Conservation (phyloP, 2,329 filamentous ascomycete species). For the Fusarium sp. region DNA sequence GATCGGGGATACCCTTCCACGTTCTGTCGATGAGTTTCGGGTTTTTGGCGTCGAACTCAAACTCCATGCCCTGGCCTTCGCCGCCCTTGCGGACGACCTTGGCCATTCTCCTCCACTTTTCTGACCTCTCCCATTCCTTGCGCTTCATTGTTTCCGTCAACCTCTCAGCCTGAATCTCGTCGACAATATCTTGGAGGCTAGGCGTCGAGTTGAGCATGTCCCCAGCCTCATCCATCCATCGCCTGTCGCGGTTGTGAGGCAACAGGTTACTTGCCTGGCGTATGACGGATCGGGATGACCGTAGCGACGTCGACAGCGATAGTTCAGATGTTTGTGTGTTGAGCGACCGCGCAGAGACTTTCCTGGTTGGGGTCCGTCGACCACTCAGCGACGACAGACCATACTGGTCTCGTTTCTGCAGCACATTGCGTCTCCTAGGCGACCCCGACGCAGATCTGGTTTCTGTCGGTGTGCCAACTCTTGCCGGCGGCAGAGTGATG, state of each 20-base stretch:
- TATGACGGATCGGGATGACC: slow-evolving; percentile 69
- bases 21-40: slow-evolving; percentile 91
- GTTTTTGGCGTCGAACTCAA: slow-evolving; percentile 84
- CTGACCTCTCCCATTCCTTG: slow-evolving; percentile 74
- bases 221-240: slow-evolving; percentile 76
- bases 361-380: slow-evolving; percentile 65
- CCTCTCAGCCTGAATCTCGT: slow-evolving; percentile 69
- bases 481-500: slow-evolving; percentile 66
- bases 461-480: slow-evolving; percentile 60
- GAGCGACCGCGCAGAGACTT: slow-evolving; percentile 71
- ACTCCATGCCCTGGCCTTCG: slow-evolving; percentile 71
- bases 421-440: slow-evolving; percentile 62
- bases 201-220: slow-evolving; percentile 76
- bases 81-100: slow-evolving; percentile 67
- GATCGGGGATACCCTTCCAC: slow-evolving; percentile 98
- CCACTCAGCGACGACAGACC: slow-evolving; percentile 58
- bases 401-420: slow-evolving; percentile 56
- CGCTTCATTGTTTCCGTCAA: slow-evolving; percentile 71
- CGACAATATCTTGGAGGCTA: slow-evolving; percentile 69
- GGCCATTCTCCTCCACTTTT: slow-evolving; percentile 80
- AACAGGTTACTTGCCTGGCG: slow-evolving; percentile 73
- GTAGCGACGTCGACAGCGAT: slow-evolving; percentile 64
- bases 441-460: slow-evolving; percentile 61
- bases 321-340: slow-evolving; percentile 70
- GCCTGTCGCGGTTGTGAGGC: slow-evolving; percentile 73